Evolutionary conservation across 495 filamentous ascomycete genomes (phyloP), one percentile per base, ranked within the genome.

Genomic region (Bombardia bombarda): DNA sequence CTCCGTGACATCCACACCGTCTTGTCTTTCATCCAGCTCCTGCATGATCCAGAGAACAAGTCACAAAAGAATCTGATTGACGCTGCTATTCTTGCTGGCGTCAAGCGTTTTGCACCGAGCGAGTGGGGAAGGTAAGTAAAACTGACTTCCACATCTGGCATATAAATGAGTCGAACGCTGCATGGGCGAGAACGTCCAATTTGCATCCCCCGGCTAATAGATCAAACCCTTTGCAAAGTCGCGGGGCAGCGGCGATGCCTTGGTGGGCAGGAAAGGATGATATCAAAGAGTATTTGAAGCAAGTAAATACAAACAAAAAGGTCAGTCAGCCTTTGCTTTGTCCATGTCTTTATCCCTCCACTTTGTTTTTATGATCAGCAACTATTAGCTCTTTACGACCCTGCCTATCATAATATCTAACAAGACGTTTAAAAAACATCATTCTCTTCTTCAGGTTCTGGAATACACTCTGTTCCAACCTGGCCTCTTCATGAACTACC

Each of bases 21-120:
- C 2, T 53, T 83, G 9, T 79, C 69, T 14, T 80, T 83, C 49
- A 48, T 77, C 22, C 42, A 52, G 2, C 26, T 49, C 7, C 54
- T 62, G 12, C 41, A 55, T 1, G 74, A 73, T 41, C 57, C 48
- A 1, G 50, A 44, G 0, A 61, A 57, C 42, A 50, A 23, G 0
- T 32, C 56, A 0, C 72, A 75, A 55, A 74, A 65, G 49, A 62
- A 51, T 10, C 57, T 78, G 12, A 74, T 81, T 26, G 70, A 80
- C 48, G 75, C 75, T 1, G 57, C 69, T 5, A 56, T 79, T 31
- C 38, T 52, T 3, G 75, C 70, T 1, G 72, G 76, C 2, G 75
- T 79, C 9, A 72, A 66, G 42, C 67, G 75, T 7, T 78, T 76
- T 49, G 67, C 79, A n/a, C 76, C 77, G 6, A 68, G 68, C 7